Percentiles rank a stretch among this genome's conserved stretches.
These are phyloP conservation scores for Chalara sp. DNA, from an alignment of 2,329 filamentous ascomycete species.

Conservation along the genomic window DNA sequence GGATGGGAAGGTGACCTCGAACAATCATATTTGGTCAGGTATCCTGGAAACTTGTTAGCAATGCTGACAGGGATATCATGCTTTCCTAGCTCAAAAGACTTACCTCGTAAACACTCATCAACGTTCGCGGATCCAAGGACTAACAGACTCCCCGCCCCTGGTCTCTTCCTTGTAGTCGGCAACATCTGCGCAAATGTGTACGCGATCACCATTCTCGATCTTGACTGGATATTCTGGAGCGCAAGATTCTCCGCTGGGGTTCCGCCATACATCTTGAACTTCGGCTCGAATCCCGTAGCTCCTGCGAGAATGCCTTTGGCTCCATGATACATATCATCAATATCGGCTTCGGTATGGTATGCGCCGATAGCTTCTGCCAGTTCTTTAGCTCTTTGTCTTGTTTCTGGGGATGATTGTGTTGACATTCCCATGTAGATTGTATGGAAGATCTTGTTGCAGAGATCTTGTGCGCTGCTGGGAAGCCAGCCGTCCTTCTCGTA, in stretches of 20 bases:
- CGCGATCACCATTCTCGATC: slow-evolving; percentile 56
- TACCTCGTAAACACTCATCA: slow-evolving; percentile 43
- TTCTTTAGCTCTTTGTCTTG: slow-evolving; percentile 53
- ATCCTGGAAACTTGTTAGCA: too few relatives aligned
- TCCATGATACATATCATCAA: slow-evolving; percentile 12
- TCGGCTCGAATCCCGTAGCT: slow-evolving; percentile 53
- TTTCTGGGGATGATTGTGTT: slow-evolving; percentile 40
- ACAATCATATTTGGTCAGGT: too few relatives aligned
- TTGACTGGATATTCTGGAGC: slow-evolving; percentile 58
- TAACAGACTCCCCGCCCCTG: slow-evolving; percentile 46
- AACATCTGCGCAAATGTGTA: slow-evolving; percentile 53
- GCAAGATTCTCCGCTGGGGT: slow-evolving; percentile 41
- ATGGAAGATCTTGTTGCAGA: slow-evolving; percentile 51
- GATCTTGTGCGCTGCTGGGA: slow-evolving; percentile 40
- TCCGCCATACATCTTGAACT: slow-evolving; percentile 54
- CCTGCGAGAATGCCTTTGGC: slow-evolving; percentile 41
- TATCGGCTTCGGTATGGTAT: slow-evolving; percentile 64
- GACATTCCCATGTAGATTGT: slow-evolving; percentile 31
- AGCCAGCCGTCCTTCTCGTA: slow-evolving; percentile 36
- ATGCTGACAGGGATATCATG: too few relatives aligned
- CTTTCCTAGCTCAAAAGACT: not conserved
- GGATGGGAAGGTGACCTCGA: too few relatives aligned
- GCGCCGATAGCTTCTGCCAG: slow-evolving; percentile 57
- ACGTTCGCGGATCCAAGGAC: slow-evolving; percentile 65
- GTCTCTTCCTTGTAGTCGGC: slow-evolving; percentile 46